Evolutionary conservation across 352 stramenopile genomes (phyloP), one percentile per base, ranked within the genome.

Genomic region (Globisporangium solare): DNA sequence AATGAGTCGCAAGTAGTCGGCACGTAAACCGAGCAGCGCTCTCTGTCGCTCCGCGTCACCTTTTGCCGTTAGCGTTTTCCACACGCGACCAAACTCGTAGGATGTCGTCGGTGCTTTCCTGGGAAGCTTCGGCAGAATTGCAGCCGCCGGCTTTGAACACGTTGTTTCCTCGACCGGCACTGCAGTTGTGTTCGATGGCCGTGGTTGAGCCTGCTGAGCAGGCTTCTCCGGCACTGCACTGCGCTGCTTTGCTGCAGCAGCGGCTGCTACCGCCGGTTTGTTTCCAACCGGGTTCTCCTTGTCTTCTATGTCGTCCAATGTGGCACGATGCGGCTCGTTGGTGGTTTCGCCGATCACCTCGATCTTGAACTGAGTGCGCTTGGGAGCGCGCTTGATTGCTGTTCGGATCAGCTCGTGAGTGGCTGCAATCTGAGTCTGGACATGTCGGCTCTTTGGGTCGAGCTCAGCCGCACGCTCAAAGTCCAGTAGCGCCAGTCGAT

Each of bases 61-160:
- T 47, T 75, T 79, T 7, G 73, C 61, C 22, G 52, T 69, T 20
- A 95, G 64, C 13, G 71, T 78, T 46, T 89, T 89, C 86, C 86
- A 95, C 27, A 94, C 76, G 5, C 82, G 79, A 37, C 53, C 49
- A 50, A 95, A 93, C 62, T 92, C 85, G 58, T 93, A 95, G 21
- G 83, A 84, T 22, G 81, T 89, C 32, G 65, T 45, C 8, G 85
- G 79, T 43, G 70, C 64, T 53, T 83, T 91, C 61, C 75, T 85
- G 0, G 85, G 79, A 2, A 92, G 45, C 24, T 77, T 83, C 2
- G 73, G 79, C 2, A 87, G 41, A 12, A 74, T 63, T 4, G 24
- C n/a, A n/a, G n/a, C 10, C 32, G 45, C 14, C 17, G 20, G 18
- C 12, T 20, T 15, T 46, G 41, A 7, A 24, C 3, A 20, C 22